Conservation (phyloP, 352 stramenopile species). For the Phytophthora meadii region DNA sequence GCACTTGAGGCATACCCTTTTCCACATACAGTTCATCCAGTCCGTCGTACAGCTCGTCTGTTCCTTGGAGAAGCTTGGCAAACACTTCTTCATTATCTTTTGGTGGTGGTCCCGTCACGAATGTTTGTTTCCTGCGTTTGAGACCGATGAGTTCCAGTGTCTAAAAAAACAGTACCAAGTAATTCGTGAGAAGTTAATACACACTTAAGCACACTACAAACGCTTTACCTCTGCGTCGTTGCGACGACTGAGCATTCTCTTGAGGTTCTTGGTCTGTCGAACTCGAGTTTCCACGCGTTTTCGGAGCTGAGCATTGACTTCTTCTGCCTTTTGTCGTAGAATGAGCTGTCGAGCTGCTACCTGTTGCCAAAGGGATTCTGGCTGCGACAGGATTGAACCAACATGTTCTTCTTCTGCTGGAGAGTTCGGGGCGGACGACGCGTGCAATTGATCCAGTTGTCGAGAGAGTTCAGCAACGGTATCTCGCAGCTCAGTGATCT, state of each 20-base stretch:
- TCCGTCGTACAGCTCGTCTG: conserved; percentile 26
- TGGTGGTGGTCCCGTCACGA: conserved; percentile 1
- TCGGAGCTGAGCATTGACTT: conserved; percentile 24
- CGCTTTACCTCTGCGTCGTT: conserved; percentile 25
- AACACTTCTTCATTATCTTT: conserved; percentile 33
- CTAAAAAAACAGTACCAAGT: not conserved
- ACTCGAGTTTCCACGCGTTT: conserved; percentile 17
- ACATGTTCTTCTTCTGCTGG: conserved; percentile 17
- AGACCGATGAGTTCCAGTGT: conserved; percentile 32
- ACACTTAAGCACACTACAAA: not conserved
- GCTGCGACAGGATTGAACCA: conserved; percentile 14
- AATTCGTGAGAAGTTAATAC: not conserved
- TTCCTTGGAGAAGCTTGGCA: conserved; percentile 28
- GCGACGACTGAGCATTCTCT: conserved; percentile 37
- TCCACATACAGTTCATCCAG: conserved; percentile 31
- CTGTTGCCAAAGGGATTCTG: conserved; percentile 35
- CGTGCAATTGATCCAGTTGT: conserved; percentile 32
- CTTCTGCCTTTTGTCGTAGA: conserved; percentile 25
- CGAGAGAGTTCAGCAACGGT: conserved; percentile 28
- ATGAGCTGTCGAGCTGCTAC: conserved; percentile 29
- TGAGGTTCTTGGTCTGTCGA: conserved; percentile 48
- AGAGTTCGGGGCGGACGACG: conserved; percentile 18
- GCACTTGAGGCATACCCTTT: conserved; percentile 22
- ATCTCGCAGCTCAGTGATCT: conserved; percentile 36
- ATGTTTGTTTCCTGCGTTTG: conserved; percentile 31